Evolutionary conservation across 2,329 filamentous ascomycete species (phyloP).

Genomic region (Paraphaeosphaeria sporulosa): DNA sequence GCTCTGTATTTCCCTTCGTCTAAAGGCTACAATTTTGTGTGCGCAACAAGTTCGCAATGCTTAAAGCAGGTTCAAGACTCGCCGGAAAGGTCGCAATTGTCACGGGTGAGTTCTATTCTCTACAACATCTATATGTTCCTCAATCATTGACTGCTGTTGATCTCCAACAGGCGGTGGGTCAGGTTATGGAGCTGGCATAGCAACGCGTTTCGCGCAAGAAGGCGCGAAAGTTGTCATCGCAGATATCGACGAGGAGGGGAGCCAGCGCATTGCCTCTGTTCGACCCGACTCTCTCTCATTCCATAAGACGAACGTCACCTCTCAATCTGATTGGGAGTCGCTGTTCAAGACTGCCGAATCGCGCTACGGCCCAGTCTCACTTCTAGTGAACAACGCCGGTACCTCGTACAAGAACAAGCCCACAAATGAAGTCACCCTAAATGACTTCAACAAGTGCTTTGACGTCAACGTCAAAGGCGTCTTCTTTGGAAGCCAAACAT

Average conservation of each 20-base stretch:
- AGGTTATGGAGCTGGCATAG: slow-evolving; percentile 67
- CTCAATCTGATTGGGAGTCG: slow-evolving; percentile 54
- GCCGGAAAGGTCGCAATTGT: slow-evolving; percentile 11
- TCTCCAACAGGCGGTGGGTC: slow-evolving; percentile 42
- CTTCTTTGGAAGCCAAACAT: slow-evolving; percentile 64
- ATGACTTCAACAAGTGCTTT: slow-evolving; percentile 66
- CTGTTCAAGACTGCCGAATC: slow-evolving; percentile 25
- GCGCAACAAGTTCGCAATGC: not conserved
- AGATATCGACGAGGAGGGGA: slow-evolving; percentile 48
- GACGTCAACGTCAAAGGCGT: slow-evolving; percentile 70
- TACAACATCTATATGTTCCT: not conserved
- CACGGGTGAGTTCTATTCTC: not conserved
- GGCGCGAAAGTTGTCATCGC: slow-evolving; percentile 65
- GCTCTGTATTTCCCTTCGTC: no score
- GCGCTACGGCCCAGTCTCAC: slow-evolving; percentile 61
- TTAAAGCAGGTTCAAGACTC: not conserved
- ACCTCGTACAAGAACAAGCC: slow-evolving; percentile 55
- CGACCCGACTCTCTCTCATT: slow-evolving; percentile 15
- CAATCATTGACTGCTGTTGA: not conserved
- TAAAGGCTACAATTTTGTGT: not conserved
- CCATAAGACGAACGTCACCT: slow-evolving; percentile 56
- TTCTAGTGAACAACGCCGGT: slow-evolving; percentile 65
- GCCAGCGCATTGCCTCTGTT: slow-evolving; percentile 33
- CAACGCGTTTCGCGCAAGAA: slow-evolving; percentile 64
- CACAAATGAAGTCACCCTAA: slow-evolving; percentile 57